Base-by-base conservation (phyloP, 495 filamentous ascomycete species). In the Pseudevernia furfuracea region DNA sequence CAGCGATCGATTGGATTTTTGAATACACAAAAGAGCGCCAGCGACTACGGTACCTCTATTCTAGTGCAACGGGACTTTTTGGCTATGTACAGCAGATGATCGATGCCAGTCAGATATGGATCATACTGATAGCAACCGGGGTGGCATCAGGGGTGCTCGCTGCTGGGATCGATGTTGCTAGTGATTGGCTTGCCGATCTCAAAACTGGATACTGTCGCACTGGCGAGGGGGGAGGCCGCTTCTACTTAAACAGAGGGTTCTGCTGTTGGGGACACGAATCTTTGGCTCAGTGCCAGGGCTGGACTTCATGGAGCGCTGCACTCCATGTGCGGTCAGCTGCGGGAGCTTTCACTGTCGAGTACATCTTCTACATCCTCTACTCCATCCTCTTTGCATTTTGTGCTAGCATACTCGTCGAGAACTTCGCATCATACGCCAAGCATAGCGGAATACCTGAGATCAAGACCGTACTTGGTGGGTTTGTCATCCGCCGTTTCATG, bases 1-100 rank as follows among this genome's bases (percentile, higher is more conserved):
- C 95, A 19, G 94, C 95, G 19, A 98, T 98, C 74, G 94, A 98
- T 77, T 98, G 94, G 94, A 97, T 97, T 69, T 97, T 96, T 72
- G 94, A 98, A 75, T 96, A 98, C 73, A 94, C 91, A 32, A 97
- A 97, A 74, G 94, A 98, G 75, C 83, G 94, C 23, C 91, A 96
- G 74, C 84, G 94, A 49, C 82, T 94, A 67, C 82, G 91, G 12
- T 78, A 89, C 21, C 79, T 98, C 14, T 86, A 84, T 59, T 84
- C 86, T 4, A 85, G 79, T 65, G 81, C 87, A 12, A 83, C 85
- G 36, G 89, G 91, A 4, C 62, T 96, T 19, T 65, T 92, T 28
- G 91, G 92, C 32, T 85, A 92, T 71, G 67, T 84, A 37, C 84
- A 82, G 57, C 86, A 87, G 61, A 70, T 94, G 11, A 76, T 89